phyloP scores from a whole-genome alignment of 441 rosid species.

The Arabidopsis lyrata region DNA sequence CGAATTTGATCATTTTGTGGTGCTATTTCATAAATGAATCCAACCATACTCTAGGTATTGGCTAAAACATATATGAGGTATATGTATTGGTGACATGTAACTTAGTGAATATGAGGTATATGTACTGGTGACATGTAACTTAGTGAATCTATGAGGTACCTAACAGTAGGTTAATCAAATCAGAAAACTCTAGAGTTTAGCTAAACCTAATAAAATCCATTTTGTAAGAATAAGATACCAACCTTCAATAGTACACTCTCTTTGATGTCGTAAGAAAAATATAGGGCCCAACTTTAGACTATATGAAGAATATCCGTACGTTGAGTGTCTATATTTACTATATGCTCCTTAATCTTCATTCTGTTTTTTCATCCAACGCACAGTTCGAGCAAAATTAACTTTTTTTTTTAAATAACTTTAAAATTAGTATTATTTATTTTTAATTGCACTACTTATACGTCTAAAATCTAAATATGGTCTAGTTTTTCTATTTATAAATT shows the following conservation, averaged over 20 bases:
- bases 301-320: constrained; percentile 17
- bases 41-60: too few species aligned
- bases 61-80: too few species aligned
- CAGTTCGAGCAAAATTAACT: neutral
- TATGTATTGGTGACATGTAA: too few species aligned
- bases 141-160: too few species aligned
- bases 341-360: constrained; percentile 25
- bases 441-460: too few species aligned
- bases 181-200: neutral
- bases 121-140: too few species aligned
- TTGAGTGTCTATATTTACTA: neutral
- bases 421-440: too few species aligned
- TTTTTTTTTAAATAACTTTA: too few species aligned
- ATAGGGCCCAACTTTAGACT: constrained; percentile 9
- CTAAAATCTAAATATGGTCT: neutral
- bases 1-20: too few species aligned
- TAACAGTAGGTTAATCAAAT: constrained; percentile 1
- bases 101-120: too few species aligned
- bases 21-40: too few species aligned
- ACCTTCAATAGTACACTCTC: constrained; percentile 32
- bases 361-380: neutral
- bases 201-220: constrained; percentile 2
- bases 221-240: constrained; percentile 39
- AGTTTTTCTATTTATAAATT: neutral
- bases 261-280: constrained; percentile 9